These are phyloP conservation scores for Thuja plicata DNA, from an alignment of 83 land plant species.

Conservation along the genomic window DNA sequence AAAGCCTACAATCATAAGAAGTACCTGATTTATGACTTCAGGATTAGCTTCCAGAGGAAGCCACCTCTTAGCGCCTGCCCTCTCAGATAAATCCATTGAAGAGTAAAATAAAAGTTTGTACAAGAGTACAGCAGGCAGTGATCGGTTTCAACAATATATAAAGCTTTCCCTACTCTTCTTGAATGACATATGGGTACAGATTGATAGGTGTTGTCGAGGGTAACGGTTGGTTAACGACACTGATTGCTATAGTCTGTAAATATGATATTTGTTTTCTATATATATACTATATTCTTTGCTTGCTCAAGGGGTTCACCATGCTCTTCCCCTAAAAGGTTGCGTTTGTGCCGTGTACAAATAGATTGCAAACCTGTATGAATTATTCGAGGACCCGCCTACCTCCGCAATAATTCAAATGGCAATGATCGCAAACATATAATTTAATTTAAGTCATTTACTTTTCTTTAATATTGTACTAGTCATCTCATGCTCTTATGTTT, in stretches of 20 bases:
- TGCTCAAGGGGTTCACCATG: neutral
- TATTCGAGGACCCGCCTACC: too few relatives aligned
- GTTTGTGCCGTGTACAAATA: neutral
- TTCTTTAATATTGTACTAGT: too few relatives aligned
- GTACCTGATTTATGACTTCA: constrained; percentile 80
- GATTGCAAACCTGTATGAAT: neutral
- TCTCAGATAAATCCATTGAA: constrained; percentile 29
- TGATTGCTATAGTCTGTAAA: too few relatives aligned
- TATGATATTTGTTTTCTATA: neutral
- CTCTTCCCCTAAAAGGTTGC: neutral
- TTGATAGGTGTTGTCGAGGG: too few relatives aligned
- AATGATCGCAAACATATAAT: too few relatives aligned
- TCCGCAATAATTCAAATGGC: too few relatives aligned
- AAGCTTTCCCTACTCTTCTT: neutral
- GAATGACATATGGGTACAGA: too few relatives aligned
- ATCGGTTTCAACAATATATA: neutral
- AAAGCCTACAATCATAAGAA: neutral
- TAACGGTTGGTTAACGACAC: too few relatives aligned
- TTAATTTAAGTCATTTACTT: too few relatives aligned
- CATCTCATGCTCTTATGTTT: too few relatives aligned
- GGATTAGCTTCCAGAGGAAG: constrained; percentile 82
- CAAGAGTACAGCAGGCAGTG: neutral
- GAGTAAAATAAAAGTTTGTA: neutral
- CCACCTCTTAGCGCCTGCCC: constrained; percentile 51
- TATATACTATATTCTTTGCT: neutral